Percentiles rank a stretch among this genome's conserved stretches.
phyloP scores from a whole-genome alignment of 1,284 basidiomycete genomes.

The Ustilago trichophora region DNA sequence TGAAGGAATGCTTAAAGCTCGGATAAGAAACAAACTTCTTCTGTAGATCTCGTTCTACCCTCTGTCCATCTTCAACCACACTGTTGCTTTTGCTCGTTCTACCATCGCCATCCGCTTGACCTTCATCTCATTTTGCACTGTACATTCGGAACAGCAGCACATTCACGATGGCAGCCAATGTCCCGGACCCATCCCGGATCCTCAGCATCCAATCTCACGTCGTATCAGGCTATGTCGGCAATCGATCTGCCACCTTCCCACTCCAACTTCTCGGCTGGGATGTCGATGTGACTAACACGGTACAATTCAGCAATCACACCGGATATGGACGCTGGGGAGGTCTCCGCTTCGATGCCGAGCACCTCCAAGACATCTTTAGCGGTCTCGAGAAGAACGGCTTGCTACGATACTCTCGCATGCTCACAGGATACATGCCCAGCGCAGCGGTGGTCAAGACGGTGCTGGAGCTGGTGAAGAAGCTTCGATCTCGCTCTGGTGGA shows the following conservation, averaged over 20 bases:
- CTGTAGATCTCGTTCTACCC: not conserved
- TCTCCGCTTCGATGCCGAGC: constrained; percentile 66
- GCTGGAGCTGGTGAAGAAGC: constrained; percentile 73
- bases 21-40: constrained; percentile 1
- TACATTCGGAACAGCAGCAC: not conserved
- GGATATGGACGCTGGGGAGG: constrained; percentile 72
- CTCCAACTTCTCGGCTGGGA: constrained; percentile 94
- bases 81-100: not conserved
- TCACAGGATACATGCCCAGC: constrained; percentile 80
- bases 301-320: constrained; percentile 82
- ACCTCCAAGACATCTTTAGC: constrained; percentile 66
- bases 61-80: too few relatives aligned
- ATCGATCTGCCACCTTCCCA: constrained; percentile 87
- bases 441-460: constrained; percentile 80
- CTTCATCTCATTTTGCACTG: not conserved
- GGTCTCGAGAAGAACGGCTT: constrained; percentile 58
- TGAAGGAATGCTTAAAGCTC: constrained; percentile 17
- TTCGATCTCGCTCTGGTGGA: constrained; percentile 71
- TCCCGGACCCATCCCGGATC: constrained; percentile 56
- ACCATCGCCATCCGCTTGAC: too few relatives aligned
- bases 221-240: constrained; percentile 90
- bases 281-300: constrained; percentile 95
- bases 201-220: constrained; percentile 88
- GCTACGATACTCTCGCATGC: constrained; percentile 54
- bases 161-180: constrained; percentile 41